Evolutionary conservation across 2,329 filamentous ascomycete species (phyloP).

Genomic region (Calonectria hongkongensis): DNA sequence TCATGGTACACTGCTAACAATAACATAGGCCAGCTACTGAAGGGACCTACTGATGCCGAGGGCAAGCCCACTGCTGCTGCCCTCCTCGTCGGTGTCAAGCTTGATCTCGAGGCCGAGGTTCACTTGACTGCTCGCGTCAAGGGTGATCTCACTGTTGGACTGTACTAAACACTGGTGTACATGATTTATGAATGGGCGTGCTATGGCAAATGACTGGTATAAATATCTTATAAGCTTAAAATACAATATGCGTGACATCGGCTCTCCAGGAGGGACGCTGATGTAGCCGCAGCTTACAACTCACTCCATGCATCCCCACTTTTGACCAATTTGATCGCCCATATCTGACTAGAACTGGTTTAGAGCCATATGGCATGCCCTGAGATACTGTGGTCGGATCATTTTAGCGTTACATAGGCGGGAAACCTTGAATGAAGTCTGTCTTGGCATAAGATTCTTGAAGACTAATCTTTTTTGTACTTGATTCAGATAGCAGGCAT

Average conservation of each 20-base stretch:
- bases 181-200: not conserved
- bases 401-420: not conserved
- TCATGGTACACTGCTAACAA: not conserved
- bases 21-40: not conserved
- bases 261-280: conserved; percentile 5
- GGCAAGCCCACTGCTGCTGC: conserved; percentile 15
- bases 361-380: not conserved
- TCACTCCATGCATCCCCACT: not conserved
- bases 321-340: not conserved
- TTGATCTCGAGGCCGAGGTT: conserved; percentile 19
- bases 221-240: not conserved
- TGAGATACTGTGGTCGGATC: not conserved
- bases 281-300: not conserved
- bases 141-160: conserved; percentile 19
- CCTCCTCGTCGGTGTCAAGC: conserved; percentile 18
- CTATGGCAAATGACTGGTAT: conserved; percentile 10
- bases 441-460: not conserved
- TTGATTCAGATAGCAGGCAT: not conserved
- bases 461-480: not conserved
- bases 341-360: not conserved
- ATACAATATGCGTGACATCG: not conserved
- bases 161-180: conserved; percentile 5
- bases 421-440: not conserved
- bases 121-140: conserved; percentile 24
- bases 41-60: conserved; percentile 10